phyloP scores from a whole-genome alignment of 305 asterid genomes.

The Fraxinus latifolia region DNA sequence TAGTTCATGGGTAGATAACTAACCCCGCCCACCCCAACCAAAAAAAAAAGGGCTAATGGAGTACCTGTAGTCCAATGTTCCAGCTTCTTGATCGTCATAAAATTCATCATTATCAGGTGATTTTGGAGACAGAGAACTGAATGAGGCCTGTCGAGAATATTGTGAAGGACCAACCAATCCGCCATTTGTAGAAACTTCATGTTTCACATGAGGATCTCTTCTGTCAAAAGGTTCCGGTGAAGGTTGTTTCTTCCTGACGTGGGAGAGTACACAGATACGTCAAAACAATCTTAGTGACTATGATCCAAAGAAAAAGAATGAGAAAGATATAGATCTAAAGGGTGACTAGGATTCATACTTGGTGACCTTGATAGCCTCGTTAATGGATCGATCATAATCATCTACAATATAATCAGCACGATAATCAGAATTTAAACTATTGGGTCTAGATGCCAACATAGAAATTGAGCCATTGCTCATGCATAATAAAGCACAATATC shows the following conservation, averaged over 20 bases:
- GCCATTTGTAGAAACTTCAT: constrained; percentile 63
- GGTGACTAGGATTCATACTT: constrained; percentile 47
- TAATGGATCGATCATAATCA: constrained; percentile 83
- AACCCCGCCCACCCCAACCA: neutral
- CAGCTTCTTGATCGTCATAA: constrained; percentile 44
- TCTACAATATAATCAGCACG: constrained; percentile 37
- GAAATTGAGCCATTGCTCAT: neutral
- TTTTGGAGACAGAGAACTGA: constrained; percentile 56
- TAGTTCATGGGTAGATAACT: constrained; percentile 3
- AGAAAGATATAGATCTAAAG: neutral
- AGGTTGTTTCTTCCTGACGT: constrained; percentile 55
- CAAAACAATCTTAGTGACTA: neutral
- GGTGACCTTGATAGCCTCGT: constrained; percentile 85
- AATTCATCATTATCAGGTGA: constrained; percentile 60
- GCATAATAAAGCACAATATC: neutral
- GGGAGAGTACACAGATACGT: constrained; percentile 20
- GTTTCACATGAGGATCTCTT: constrained; percentile 47
- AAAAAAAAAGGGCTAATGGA: constrained; percentile 3
- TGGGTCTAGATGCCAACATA: neutral
- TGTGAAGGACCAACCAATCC: constrained; percentile 64
- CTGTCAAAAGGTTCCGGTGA: constrained; percentile 57
- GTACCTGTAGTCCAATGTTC: constrained; percentile 71
- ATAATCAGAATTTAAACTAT: constrained; percentile 16
- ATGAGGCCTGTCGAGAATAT: constrained; percentile 36
- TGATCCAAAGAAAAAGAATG: neutral